Percentiles rank a stretch among this genome's conserved stretches.
phyloP scores from a whole-genome alignment of 306 rosid species.

The Sechiopsis laciniata region DNA sequence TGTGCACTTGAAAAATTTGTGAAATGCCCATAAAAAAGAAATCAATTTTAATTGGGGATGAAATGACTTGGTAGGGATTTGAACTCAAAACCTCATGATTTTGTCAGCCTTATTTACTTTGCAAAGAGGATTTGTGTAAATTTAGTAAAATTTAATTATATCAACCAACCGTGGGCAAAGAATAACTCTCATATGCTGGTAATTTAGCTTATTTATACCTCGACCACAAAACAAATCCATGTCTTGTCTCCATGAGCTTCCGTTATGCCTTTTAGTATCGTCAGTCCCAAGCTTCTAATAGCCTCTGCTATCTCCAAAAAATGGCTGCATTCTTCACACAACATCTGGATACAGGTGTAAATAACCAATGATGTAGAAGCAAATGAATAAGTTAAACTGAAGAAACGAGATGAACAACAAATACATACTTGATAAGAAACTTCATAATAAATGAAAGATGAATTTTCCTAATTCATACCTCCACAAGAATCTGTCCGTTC shows the following conservation, averaged over 20 bases:
- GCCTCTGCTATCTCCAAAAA: conserved; percentile 96
- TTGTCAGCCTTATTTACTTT: too few relatives aligned
- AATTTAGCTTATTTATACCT: conserved; percentile 42
- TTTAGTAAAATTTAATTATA: too few relatives aligned
- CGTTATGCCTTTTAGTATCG: conserved; percentile 70
- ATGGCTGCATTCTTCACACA: conserved; percentile 91
- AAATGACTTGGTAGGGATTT: too few relatives aligned
- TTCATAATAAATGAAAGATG: neutral
- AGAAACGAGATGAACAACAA: conserved; percentile 6
- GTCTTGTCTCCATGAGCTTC: conserved; percentile 75
- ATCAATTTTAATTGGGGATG: too few relatives aligned
- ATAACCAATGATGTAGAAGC: neutral
- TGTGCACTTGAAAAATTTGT: too few relatives aligned
- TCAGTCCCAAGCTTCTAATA: conserved; percentile 71
- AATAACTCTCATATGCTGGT: neutral
- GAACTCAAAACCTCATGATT: too few relatives aligned
- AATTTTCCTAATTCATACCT: conserved; percentile 41
- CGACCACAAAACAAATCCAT: conserved; percentile 88
- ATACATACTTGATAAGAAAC: neutral
- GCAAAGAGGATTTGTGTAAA: too few relatives aligned
- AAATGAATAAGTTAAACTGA: neutral
- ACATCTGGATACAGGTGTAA: conserved; percentile 47
- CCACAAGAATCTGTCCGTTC: conserved; percentile 90
- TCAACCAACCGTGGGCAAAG: neutral
- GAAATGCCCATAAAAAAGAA: too few relatives aligned